Base-by-base conservation (phyloP, 2,329 filamentous ascomycete species). In the Calonectria ilicicola region DNA sequence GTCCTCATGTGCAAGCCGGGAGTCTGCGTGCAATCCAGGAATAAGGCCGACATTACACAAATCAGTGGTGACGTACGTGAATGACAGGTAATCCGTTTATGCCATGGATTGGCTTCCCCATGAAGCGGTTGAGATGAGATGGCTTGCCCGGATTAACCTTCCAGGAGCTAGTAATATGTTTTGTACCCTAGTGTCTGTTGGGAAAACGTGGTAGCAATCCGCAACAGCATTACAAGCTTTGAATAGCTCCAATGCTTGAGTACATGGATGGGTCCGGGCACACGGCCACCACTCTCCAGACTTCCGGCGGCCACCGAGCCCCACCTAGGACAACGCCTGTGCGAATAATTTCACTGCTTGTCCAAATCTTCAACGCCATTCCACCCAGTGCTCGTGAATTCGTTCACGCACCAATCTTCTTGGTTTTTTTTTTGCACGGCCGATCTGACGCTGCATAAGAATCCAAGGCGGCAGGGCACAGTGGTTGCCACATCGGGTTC, bases 261-360 rank as follows among this genome's bases (percentile, higher is more conserved):
- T 40, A 21, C 53, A n/a, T n/a, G n/a, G 32, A 60, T 40, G 53
- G 53, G 53, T 60, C 53, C 53, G 53, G 35, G 53, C 53, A 60
- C 53, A 8, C 32, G 32, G 53, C n/a, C 53, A 60, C n/a, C 53
- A 60, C 38, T 21, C 53, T 40, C 53, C 53, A 60, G 38, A 21
- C 29, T 38, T 58, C 46, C 44, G 32, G 53, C 40, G 49, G 40
- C 56, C 66, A 63, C 46, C 3, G 23, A 32, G 66, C 49, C 66
- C 67, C 67, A 70, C 67, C 32, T 42, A 23, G 6, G 32, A 69
- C n/a, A 26, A 35, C 46, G 32, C 35, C 56, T 40, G 29, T 60
- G 67, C 27, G 62, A 70, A 70, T 70, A 70, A 65, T 70, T 65
- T 70, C 49, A 60, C 44, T 38, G 19, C 62, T 40, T 19, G 27